Base-by-base conservation (phyloP, 306 rosid species). In the Vigna mungo region DNA sequence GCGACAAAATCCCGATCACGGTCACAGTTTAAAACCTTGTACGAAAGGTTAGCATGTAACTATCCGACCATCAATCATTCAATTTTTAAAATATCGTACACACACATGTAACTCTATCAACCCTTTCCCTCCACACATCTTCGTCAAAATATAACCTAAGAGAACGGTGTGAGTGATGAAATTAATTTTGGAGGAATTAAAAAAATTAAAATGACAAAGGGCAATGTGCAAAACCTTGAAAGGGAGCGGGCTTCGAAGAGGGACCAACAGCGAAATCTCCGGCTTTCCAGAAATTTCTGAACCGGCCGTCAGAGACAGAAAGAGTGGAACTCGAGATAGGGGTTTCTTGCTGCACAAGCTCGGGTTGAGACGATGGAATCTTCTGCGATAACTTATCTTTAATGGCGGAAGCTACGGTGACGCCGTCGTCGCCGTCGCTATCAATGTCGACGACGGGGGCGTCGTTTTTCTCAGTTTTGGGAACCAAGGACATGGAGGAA, bases 261-360 rank as follows among this genome's bases (percentile, higher is more conserved):
- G 85, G 77, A 23, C 76, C 86, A 46, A 80, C 89, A 20, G 70
- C 90, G 60, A 82, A 86, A 71, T 85, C 89, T 25, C 98, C 98
- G 18, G 98, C 98, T 79, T 87, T 90, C 98, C 98, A 91, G 87
- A 94, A 94, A 52, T 97, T 90, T 2, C 85, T 89, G 18, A 34
- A 79, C 6, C 66, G 84, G 14, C 70, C 76, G 61, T 16, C 20
- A 20, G 83, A 37, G 43, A 23, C 72, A 0, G 74, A 55, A 7
- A 66, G 61, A 27, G 55, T 25, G 27, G 78, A 55, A 30, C 15
- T 59, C 23, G 81, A 65, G 15, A 59, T 51, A 27, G 65, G 56
- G 66, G 75, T 87, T 58, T 32, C 69, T 64, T 56, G 86, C 68
- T n/a, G 71, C 79, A 36, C 84, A 63, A 32, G 72, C 74, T 59